Base-by-base conservation (phyloP, 2,329 filamentous ascomycete genomes). In the Cryphonectria radicalis region DNA sequence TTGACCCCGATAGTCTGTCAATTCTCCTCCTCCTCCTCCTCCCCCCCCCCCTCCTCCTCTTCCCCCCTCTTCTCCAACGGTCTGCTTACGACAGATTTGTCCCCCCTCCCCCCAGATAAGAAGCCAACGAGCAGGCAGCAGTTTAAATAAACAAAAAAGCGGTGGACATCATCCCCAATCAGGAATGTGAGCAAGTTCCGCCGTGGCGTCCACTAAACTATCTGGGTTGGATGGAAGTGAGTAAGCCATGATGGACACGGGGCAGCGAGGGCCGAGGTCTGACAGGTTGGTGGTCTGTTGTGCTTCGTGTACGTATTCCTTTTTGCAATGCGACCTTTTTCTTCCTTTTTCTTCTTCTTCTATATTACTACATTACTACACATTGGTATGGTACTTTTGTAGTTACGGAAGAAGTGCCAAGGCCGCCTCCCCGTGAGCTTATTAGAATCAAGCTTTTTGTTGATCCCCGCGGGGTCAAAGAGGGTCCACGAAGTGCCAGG, bases 391-490 rank as follows among this genome's bases (percentile, higher is more conserved):
- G 46, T 50, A 50, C 19, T 8, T 50, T 50, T 10, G 46, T 50
- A n/a, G 46, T n/a, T 10, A 19, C 55, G 35, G 19, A 13, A 10
- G 25, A 59, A 19, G 25, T 35, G 55, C 55, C 55, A 59, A 32
- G 25, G 3, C 25, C 55, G 25, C 25, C 55, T 32, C 28, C 55
- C 28, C 55, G 28, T 28, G 14, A 53, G 63, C 43, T 53, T 66
- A 53, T 55, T 28, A 66, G 11, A 37, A 28, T 66, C 35, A 66
- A 66, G 63, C 63, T 66, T 66, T 25, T 3, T 28, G 43, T 66
- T 8, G 55, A 59, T 32, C 25, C 32, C 32, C 1, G 32, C 11
- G 13, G 25, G 43, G 43, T 4, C 14, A 19, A 46, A 13, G 17
- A 17, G 43, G 43, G 14, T 19, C 43, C 17, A 13, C 4, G 43